Evolutionary conservation across 140 eudicot species (phyloP).

Genomic region (Senecio squalidus): DNA sequence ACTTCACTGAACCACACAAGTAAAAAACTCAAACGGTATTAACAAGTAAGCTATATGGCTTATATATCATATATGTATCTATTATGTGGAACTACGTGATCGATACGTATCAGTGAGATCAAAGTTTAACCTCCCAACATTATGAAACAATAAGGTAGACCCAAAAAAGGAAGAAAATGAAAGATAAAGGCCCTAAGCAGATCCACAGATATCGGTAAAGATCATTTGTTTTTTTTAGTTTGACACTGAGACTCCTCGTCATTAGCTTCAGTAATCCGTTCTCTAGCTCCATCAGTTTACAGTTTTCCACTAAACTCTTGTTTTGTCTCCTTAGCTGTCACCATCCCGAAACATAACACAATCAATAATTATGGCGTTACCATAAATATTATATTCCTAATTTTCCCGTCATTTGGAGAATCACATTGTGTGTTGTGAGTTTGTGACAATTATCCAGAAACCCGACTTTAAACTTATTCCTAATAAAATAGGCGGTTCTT

Average conservation of each 20-base stretch:
- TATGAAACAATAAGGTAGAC: neutral
- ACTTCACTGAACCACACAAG: no score
- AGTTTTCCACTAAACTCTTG: constrained; percentile 8
- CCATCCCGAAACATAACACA: constrained; percentile 6
- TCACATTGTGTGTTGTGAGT: neutral
- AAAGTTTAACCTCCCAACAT: neutral
- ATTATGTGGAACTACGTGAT: neutral
- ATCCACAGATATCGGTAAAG: no score
- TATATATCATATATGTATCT: neutral
- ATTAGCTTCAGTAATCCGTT: neutral
- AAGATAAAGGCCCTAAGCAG: neutral
- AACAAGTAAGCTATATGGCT: neutral
- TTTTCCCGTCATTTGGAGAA: neutral
- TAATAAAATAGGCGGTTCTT: no score
- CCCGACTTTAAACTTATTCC: neutral
- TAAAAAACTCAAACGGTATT: no score
- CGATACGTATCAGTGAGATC: neutral
- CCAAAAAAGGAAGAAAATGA: neutral
- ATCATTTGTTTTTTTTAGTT: neutral
- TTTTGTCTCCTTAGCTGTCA: constrained; percentile 31
- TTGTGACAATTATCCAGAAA: neutral
- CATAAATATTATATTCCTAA: neutral
- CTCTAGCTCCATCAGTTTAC: constrained; percentile 2
- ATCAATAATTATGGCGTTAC: neutral
- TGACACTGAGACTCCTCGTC: constrained; percentile 10